Conservation (phyloP, 169 alveolate genomes). For the Plasmodium ovale region DNA sequence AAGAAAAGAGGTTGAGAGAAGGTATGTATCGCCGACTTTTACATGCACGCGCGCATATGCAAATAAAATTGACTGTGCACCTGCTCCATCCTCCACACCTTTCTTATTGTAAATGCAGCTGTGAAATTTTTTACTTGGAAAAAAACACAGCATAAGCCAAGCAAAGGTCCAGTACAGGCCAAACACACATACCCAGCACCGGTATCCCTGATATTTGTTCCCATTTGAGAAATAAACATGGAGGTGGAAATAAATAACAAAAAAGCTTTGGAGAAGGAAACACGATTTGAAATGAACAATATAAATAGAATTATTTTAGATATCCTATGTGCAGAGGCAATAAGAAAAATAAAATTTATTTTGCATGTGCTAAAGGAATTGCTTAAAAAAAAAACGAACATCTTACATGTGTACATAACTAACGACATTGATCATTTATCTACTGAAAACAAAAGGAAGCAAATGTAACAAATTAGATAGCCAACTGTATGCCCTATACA, state of each 20-base stretch:
- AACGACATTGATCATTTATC: constrained; percentile 52
- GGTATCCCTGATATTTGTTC: too few species aligned
- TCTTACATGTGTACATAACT: constrained; percentile 61
- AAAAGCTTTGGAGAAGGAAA: neutral
- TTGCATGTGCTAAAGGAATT: constrained; percentile 43
- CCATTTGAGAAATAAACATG: too few species aligned
- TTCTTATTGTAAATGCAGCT: too few species aligned
- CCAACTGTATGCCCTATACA: neutral
- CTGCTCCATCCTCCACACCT: too few species aligned
- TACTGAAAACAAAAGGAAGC: constrained; percentile 28
- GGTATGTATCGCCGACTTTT: too few species aligned
- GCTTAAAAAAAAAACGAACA: constrained; percentile 42
- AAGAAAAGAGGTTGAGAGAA: too few species aligned
- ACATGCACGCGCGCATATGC: too few species aligned
- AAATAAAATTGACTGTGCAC: too few species aligned
- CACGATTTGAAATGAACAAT: constrained; percentile 31
- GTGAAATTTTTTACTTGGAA: too few species aligned
- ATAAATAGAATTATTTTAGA: constrained; percentile 59
- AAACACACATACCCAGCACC: too few species aligned
- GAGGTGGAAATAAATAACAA: neutral
- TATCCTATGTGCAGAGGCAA: constrained; percentile 48
- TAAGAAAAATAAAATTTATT: constrained; percentile 60
- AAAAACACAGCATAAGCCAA: too few species aligned
- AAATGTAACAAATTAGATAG: constrained; percentile 11
- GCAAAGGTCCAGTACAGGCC: too few species aligned